Base-by-base conservation (phyloP, 257 asterid species). In the Nicotiana noctiflora region DNA sequence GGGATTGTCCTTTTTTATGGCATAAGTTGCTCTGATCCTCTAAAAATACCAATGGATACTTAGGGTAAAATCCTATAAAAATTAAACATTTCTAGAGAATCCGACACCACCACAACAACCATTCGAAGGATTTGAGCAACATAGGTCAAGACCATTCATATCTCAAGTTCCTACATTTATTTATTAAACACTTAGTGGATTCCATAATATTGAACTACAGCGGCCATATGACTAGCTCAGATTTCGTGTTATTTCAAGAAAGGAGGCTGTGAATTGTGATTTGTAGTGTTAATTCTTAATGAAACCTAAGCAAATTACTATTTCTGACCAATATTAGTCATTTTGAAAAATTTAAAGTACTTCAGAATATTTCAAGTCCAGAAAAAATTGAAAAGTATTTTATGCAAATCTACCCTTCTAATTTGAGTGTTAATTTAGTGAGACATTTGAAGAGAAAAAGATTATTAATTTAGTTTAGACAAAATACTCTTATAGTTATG, bases 1-100 rank as follows among this genome's bases (percentile, higher is more conserved):
- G 0, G 8, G 2, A 0, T 0, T 34, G 0, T 6, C 10, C 10
- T 37, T 37, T 25, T 12, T 25, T 62, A 62, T 4, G 4, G 29
- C 1, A 0, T 62, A 29, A 14, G 6, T 64, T 64, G 21, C 6
- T 64, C 12, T 0, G 2, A 27, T 27, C n/a, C 10, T 34, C 1
- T 1, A 0, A 18, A 32, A 18, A 66, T 15, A 1, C 6, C n/a
- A 4, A 52, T 12, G 18, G 0, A 31, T 23, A 4, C 4, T 2
- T 15, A 2, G 2, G 8, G 1, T 7, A 37, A 6, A 17, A 67
- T 2, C 1, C 1, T 19, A 0, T 0, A 0, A 37, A 5, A 37
- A 5, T 67, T 5, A 1, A 34, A 0, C 0, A 8, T 18, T 8
- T 34, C 5, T 8, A 0, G 9, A 4, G 15, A 0, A 17, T 32